These are phyloP conservation scores for Favolaschia claudopus DNA, from an alignment of 768 basidiomycete species.

Conservation along the genomic window DNA sequence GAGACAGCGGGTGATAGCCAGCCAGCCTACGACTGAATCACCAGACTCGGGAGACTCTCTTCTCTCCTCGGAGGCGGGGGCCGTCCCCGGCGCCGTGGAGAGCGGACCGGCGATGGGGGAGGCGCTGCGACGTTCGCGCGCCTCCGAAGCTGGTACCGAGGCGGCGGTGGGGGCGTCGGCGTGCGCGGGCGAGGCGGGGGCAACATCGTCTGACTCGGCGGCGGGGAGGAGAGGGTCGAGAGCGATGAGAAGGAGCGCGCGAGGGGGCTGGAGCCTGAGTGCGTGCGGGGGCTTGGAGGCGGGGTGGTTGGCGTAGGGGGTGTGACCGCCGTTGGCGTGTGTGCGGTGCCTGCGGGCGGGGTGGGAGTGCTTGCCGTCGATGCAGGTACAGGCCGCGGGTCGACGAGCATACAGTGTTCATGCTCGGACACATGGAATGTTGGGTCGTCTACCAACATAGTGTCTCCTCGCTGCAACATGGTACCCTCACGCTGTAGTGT, in stretches of 20 bases:
- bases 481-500: too few species aligned
- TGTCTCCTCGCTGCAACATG: too few species aligned
- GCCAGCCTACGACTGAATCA: constrained; percentile 4
- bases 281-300: constrained; percentile 13
- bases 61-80: constrained; percentile 8
- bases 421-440: too few species aligned
- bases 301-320: not conserved
- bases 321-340: too few species aligned
- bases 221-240: constrained; percentile 35
- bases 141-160: constrained; percentile 20
- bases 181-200: not conserved
- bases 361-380: too few species aligned
- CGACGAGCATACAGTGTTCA: too few species aligned
- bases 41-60: constrained; percentile 10
- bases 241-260: constrained; percentile 20
- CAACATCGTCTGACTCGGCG: not conserved
- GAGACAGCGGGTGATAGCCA: too few species aligned
- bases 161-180: not conserved
- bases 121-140: constrained; percentile 3
- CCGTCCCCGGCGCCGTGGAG: constrained; percentile 3
- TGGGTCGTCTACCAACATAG: too few species aligned
- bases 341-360: too few species aligned
- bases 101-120: constrained; percentile 2
- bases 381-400: too few species aligned
- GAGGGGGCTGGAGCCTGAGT: constrained; percentile 7